Evolutionary conservation across 805 yeast species (phyloP), one percentile per base, ranked within the genome.

Genomic region (Teunomyces tritomae): DNA sequence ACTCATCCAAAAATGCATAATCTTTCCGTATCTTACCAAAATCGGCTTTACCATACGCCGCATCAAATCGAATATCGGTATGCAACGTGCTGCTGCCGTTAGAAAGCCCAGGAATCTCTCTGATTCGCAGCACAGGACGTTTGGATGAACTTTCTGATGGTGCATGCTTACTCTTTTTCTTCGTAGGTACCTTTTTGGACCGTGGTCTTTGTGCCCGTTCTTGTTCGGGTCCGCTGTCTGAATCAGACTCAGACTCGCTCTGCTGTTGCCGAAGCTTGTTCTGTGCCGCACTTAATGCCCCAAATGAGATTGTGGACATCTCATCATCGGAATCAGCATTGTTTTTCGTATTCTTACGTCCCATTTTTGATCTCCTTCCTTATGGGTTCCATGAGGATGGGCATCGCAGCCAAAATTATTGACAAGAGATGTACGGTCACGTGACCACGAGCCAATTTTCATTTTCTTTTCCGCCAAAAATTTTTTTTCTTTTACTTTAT

Each of bases 41-140:
- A 62, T 91, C 92, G 0, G 94, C 88, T 57, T 82, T 85, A 48
- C 98, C 98, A 53, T 82, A 82, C 0, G 96, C 90, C 2, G 92
- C 79, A 65, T 94, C 97, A 63, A 94, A 94, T 56, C 99, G 76
- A 29, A 95, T 85, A 69, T 94, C 99, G 43, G 80, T 77, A 62
- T 86, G 84, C 27, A 85, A 66, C 11, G 71, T 72, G 11, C 64
- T 57, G 44, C 64, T 57, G 54, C 64, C 72, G 20, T 65, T 58
- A 43, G 72, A 74, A 40, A 86, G 61, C 0, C 92, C 94, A 1
- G 87, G 92, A 9, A 91, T 83, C 39, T 84, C 82, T 54, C 98
- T 76, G 32, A 89, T 73, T 53, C 75, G 73, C 0, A 89, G 71
- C 0, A 86, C 95, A 13, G 84, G 85, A 53, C 70, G 78, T 64